phyloP scores from a whole-genome alignment of 495 filamentous ascomycete species.

The Tuber brumale region DNA sequence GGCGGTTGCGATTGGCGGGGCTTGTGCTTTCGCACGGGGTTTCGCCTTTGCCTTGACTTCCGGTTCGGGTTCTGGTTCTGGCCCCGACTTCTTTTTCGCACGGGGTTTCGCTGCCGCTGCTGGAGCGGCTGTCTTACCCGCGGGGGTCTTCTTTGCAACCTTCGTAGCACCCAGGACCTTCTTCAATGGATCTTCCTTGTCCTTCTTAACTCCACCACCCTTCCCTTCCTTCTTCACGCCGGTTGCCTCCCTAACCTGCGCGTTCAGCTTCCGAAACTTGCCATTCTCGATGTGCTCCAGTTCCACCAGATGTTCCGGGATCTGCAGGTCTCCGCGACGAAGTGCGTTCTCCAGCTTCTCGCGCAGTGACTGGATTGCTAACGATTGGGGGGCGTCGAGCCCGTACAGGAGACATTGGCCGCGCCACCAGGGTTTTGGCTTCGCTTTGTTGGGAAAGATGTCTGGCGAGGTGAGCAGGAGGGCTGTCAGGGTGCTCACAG shows the following conservation, averaged over 20 bases:
- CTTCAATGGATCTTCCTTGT: conserved; percentile 8
- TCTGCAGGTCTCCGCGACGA: conserved; percentile 5
- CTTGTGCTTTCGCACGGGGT: not conserved
- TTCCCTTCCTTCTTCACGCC: not conserved
- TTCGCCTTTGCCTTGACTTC: not conserved
- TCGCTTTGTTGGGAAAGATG: conserved; percentile 16
- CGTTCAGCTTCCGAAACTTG: conserved; percentile 28
- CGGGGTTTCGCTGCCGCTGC: not conserved
- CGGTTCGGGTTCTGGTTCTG: not conserved
- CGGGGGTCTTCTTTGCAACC: conserved; percentile 2
- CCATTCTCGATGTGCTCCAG: conserved; percentile 23
- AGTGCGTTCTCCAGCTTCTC: conserved; percentile 9
- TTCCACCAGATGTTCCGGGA: conserved; percentile 17
- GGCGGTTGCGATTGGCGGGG: not conserved
- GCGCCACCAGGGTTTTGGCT: conserved; percentile 31
- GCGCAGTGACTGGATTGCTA: conserved; percentile 15
- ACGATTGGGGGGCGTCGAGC: conserved; percentile 14
- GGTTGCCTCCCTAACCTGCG: conserved; percentile 24
- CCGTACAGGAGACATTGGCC: conserved; percentile 31
- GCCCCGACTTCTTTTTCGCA: not conserved
- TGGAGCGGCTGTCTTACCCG: not conserved
- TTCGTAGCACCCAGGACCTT: conserved; percentile 5
- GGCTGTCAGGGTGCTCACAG: conserved; percentile 26
- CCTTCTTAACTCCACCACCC: conserved; percentile 9
- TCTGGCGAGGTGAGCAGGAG: conserved; percentile 22